These are phyloP conservation scores for Cordyceps farinosa DNA, from an alignment of 2,329 filamentous ascomycete genomes.

Conservation along the genomic window DNA sequence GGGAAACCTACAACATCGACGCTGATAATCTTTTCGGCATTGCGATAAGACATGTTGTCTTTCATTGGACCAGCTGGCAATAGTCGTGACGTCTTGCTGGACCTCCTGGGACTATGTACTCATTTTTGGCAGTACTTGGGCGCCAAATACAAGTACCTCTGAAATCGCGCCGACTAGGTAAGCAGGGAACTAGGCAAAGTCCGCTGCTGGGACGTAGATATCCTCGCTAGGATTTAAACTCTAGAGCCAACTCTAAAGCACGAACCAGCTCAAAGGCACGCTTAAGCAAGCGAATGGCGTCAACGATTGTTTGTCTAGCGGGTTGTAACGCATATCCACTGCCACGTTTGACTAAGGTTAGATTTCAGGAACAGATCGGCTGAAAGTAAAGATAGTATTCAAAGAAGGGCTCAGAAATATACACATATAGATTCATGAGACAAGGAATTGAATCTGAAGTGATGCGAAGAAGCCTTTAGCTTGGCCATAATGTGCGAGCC, in stretches of 20 bases:
- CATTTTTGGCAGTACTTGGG: not conserved
- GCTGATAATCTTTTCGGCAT: no score
- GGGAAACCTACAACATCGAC: not conserved
- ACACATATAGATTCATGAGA: not conserved
- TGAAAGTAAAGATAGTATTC: not conserved
- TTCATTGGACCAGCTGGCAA: no score
- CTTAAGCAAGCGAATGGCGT: not conserved
- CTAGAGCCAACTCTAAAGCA: not conserved
- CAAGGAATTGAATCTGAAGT: no score
- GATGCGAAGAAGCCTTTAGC: no score
- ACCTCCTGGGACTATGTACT: not conserved
- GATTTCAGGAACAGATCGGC: not conserved
- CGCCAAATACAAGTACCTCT: not conserved
- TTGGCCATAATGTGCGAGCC: no score
- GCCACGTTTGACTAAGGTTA: conserved; percentile 9
- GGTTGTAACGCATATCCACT: not conserved
- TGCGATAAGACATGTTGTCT: no score
- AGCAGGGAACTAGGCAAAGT: not conserved
- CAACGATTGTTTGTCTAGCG: not conserved
- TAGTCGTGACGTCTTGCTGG: not conserved
- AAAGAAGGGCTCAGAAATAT: not conserved
- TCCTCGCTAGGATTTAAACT: not conserved
- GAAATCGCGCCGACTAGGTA: not conserved
- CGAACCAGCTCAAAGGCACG: not conserved
- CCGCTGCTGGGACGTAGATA: not conserved